Percentiles rank a stretch among this genome's conserved stretches.
Conservation (phyloP, 129 eudicot genomes). For the Glebionis coronaria region DNA sequence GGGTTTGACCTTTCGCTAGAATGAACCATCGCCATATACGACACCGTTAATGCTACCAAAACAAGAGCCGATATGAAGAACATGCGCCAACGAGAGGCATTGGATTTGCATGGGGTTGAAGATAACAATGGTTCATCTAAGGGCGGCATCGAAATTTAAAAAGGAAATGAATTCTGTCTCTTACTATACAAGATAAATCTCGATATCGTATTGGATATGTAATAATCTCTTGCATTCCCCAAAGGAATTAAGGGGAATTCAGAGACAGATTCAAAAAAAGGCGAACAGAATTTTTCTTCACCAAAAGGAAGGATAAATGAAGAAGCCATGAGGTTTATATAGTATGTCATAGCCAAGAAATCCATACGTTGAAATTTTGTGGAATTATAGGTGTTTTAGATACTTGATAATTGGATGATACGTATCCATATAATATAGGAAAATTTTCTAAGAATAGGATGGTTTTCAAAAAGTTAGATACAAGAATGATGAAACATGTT, state of each 20-base stretch:
- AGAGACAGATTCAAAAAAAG: constrained; percentile 33
- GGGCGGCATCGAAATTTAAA: constrained; percentile 35
- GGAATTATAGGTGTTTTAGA: too few relatives aligned
- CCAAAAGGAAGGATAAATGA: constrained; percentile 25
- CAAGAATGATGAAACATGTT: too few relatives aligned
- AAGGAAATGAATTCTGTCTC: constrained; percentile 21
- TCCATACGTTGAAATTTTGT: too few relatives aligned
- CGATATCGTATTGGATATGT: constrained; percentile 7
- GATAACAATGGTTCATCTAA: constrained; percentile 47
- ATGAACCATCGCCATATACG: constrained; percentile 43
- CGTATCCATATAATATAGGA: background rate
- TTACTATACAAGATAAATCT: constrained; percentile 23
- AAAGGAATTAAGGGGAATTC: constrained; percentile 34
- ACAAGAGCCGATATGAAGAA: constrained; percentile 62
- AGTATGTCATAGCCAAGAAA: background rate
- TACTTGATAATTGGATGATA: background rate
- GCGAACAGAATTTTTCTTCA: constrained; percentile 21
- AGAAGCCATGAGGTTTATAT: constrained; percentile 20
- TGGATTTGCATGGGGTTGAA: constrained; percentile 54
- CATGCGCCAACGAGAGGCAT: constrained; percentile 7
- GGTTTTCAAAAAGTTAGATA: too few relatives aligned
- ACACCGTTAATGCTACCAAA: constrained; percentile 49
- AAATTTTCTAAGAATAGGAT: too few relatives aligned
- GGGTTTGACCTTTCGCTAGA: constrained; percentile 41
- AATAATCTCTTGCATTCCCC: constrained; percentile 36